These are phyloP conservation scores for Hysterangium stoloniferum DNA, from an alignment of 768 basidiomycete genomes.

Conservation along the genomic window DNA sequence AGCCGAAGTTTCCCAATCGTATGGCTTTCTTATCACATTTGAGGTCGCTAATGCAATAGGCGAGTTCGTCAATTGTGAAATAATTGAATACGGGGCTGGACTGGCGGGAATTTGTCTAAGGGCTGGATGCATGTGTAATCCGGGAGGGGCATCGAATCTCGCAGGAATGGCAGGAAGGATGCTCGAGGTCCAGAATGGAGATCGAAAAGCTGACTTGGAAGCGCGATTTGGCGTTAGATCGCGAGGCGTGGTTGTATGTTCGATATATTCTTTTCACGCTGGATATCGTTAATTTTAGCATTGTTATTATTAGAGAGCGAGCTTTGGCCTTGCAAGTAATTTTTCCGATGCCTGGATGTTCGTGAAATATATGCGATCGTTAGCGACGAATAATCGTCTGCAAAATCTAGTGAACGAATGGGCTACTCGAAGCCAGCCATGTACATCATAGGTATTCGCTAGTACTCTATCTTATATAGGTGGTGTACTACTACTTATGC, in stretches of 20 bases:
- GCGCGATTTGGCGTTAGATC: constrained; percentile 15
- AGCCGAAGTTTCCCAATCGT: not conserved
- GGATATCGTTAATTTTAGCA: not conserved
- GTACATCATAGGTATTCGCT: no score
- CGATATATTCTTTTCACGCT: not conserved
- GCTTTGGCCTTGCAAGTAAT: constrained; percentile 70
- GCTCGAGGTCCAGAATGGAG: constrained; percentile 48
- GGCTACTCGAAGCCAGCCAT: no score
- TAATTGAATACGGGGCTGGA: constrained; percentile 58
- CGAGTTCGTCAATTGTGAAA: not conserved
- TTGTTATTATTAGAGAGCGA: constrained; percentile 41
- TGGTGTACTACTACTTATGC: no score
- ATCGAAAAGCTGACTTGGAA: constrained; percentile 57
- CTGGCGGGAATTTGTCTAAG: constrained; percentile 62
- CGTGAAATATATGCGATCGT: constrained; percentile 17
- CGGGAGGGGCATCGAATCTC: constrained; percentile 69
- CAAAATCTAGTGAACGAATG: not conserved
- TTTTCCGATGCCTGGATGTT: constrained; percentile 57
- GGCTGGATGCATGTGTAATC: constrained; percentile 85
- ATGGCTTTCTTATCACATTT: not conserved
- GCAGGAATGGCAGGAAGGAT: constrained; percentile 63
- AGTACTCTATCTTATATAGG: no score
- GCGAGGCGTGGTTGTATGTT: not conserved
- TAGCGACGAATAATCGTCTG: not conserved
- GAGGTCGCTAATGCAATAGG: not conserved